Evolutionary conservation across 768 basidiomycete genomes (phyloP).

Genomic region (Phylloporus sp.): DNA sequence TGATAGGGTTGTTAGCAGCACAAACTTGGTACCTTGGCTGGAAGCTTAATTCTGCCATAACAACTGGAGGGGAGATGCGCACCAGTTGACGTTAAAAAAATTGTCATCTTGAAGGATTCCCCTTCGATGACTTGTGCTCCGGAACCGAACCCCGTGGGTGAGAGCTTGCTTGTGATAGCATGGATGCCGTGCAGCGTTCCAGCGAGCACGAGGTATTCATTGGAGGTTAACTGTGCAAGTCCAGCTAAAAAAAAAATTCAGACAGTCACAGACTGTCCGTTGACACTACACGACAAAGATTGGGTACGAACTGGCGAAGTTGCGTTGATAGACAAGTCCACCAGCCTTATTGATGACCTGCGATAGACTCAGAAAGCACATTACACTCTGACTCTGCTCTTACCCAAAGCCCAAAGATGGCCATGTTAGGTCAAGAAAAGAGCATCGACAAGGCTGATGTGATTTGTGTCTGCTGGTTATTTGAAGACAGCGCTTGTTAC

Average conservation of each 20-base stretch:
- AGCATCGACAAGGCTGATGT: background rate
- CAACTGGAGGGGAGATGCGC: background rate
- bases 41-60: background rate
- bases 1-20: conserved; percentile 78
- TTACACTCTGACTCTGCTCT: conserved; percentile 14
- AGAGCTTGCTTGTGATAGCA: conserved; percentile 92
- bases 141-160: conserved; percentile 77
- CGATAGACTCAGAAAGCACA: conserved; percentile 7
- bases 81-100: conserved; percentile 91
- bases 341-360: conserved; percentile 98
- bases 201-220: conserved; percentile 93
- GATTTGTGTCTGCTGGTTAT: background rate
- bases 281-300: background rate
- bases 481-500: background rate
- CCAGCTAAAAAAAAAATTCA: conserved; percentile 55
- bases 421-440: conserved; percentile 43
- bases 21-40: conserved; percentile 85
- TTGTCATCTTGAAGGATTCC: conserved; percentile 92
- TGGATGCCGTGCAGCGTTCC: conserved; percentile 97
- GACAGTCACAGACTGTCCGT: conserved; percentile 1
- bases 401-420: conserved; percentile 82
- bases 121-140: conserved; percentile 95
- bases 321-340: conserved; percentile 90
- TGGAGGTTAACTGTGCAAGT: conserved; percentile 85
- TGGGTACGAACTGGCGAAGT: conserved; percentile 69